phyloP scores from a whole-genome alignment of 768 basidiomycete genomes.

The Pholiota conissans region DNA sequence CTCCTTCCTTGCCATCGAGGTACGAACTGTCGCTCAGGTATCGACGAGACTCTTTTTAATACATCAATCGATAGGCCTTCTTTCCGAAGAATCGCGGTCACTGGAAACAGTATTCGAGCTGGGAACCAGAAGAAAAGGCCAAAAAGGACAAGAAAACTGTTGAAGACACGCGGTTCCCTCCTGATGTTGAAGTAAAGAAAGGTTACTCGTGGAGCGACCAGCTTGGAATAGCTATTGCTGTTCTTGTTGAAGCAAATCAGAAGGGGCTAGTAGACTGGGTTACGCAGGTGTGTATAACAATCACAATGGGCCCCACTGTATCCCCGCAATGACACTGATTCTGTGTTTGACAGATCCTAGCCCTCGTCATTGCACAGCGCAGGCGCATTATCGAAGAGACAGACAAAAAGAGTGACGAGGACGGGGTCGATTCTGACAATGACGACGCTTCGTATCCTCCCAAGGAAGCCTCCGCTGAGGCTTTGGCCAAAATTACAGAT shows the following conservation, averaged over 20 bases:
- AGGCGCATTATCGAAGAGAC: conserved; percentile 61
- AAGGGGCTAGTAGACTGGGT: conserved; percentile 74
- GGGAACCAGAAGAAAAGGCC: conserved; percentile 56
- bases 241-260: conserved; percentile 67
- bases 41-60: conserved; percentile 11
- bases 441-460: conserved; percentile 25
- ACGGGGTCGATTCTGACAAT: conserved; percentile 30
- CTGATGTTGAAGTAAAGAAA: conserved; percentile 81
- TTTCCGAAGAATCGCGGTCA: conserved; percentile 86
- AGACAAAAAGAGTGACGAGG: conserved; percentile 42
- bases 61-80: conserved; percentile 56
- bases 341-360: conserved; percentile 50
- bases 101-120: conserved; percentile 85
- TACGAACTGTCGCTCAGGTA: conserved; percentile 31
- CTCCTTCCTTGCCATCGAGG: conserved; percentile 87
- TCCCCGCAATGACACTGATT: not conserved
- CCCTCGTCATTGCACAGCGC: conserved; percentile 58
- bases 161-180: conserved; percentile 48
- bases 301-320: not conserved
- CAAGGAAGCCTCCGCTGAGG: conserved; percentile 64
- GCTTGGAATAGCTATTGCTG: conserved; percentile 80
- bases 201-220: conserved; percentile 90
- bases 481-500: conserved; percentile 67
- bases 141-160: conserved; percentile 35
- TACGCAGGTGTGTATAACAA: conserved; percentile 68